Evolutionary conservation across 2,329 filamentous ascomycete species (phyloP).

Genomic region (Bretziella fagacearum): DNA sequence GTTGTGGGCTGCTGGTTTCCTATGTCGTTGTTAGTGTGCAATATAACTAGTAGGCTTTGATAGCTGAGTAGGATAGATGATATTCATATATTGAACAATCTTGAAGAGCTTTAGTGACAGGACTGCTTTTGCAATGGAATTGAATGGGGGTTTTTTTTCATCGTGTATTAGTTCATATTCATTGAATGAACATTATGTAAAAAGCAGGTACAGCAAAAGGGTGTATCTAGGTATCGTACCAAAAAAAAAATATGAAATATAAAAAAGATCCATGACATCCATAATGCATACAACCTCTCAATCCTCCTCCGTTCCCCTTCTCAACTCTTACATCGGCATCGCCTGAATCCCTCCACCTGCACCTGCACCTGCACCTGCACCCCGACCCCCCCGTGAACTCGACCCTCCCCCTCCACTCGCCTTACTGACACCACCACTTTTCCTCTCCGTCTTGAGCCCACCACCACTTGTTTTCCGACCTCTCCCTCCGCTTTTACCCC

Average conservation of each 20-base stretch:
- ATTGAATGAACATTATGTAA: background rate
- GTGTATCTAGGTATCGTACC: background rate
- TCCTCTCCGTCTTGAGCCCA: background rate
- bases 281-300: too few species aligned
- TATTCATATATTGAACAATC: background rate
- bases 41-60: background rate
- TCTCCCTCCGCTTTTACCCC: background rate
- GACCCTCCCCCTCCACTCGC: constrained; percentile 3
- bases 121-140: too few species aligned
- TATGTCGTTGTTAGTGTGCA: background rate
- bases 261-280: too few species aligned
- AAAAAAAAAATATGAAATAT: too few species aligned
- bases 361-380: background rate
- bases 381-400: constrained; percentile 15
- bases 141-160: too few species aligned
- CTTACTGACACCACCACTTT: background rate
- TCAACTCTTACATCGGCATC: constrained; percentile 12
- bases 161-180: too few species aligned
- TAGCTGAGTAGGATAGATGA: too few species aligned
- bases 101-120: too few species aligned
- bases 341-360: constrained; percentile 10
- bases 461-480: background rate
- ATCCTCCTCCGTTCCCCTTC: background rate
- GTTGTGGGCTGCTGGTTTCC: too few species aligned
- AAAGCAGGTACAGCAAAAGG: background rate